Percentiles rank a stretch among this genome's conserved stretches.
Conservation (phyloP, 106 monocot genomes). For the Chionographis japonica region DNA sequence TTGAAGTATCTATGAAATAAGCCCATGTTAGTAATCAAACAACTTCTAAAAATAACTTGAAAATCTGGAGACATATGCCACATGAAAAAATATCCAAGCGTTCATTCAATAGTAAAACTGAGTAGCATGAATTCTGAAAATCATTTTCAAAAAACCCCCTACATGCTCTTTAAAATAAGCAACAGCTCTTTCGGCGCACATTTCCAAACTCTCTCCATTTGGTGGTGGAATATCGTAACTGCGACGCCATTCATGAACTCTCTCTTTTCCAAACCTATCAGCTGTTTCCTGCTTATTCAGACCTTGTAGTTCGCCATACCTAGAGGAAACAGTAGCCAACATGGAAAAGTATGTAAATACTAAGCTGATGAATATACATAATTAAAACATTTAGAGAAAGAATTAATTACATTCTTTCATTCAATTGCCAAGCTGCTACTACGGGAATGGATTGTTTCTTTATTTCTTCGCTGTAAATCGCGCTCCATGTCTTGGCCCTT, state of each 20-base stretch:
- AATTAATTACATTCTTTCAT: slow-evolving; percentile 89
- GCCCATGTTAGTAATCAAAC: too few species aligned
- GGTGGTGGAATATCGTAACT: slow-evolving; percentile 99
- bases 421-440: slow-evolving; percentile 90
- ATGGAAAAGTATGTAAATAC: background rate
- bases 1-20: too few species aligned
- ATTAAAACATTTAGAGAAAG: background rate
- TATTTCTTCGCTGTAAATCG: slow-evolving; percentile 74
- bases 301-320: slow-evolving; percentile 97
- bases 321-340: slow-evolving; percentile 13
- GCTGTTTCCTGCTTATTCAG: slow-evolving; percentile 99
- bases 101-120: background rate
- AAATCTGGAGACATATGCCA: too few species aligned
- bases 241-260: slow-evolving; percentile 92
- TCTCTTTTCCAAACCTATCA: slow-evolving; percentile 76
- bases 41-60: too few species aligned
- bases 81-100: too few species aligned
- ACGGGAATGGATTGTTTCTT: slow-evolving; percentile 87
- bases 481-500: slow-evolving; percentile 62
- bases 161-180: slow-evolving; percentile 89
- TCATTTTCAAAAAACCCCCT: too few species aligned
- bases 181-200: slow-evolving; percentile 97
- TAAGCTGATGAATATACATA: background rate
- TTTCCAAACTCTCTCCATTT: slow-evolving; percentile 90
- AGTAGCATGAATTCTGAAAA: background rate